Evolutionary conservation across 352 stramenopile genomes (phyloP).

Genomic region (Globisporangium rhizosaccharum): DNA sequence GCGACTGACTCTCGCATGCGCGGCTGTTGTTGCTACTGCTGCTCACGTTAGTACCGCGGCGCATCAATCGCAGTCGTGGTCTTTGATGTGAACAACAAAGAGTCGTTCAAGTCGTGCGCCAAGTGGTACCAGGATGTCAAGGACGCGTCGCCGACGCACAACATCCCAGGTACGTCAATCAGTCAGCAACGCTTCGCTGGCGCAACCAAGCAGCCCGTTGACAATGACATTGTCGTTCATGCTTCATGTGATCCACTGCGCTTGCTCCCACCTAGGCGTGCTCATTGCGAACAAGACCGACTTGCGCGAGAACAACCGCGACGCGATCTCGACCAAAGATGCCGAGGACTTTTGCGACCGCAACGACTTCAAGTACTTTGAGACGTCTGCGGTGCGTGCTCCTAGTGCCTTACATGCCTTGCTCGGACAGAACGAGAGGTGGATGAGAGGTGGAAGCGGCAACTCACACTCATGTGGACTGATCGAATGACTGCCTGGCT

Average conservation of each 20-base stretch:
- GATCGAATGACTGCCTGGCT: background rate
- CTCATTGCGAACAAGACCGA: conserved; percentile 80
- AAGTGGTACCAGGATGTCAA: conserved; percentile 84
- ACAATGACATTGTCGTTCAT: background rate
- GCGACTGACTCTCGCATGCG: background rate
- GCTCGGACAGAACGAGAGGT: background rate
- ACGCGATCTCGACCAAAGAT: conserved; percentile 67
- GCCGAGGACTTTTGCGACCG: conserved; percentile 61
- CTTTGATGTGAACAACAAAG: conserved; percentile 85
- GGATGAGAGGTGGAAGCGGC: background rate
- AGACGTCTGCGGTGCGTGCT: conserved; percentile 56
- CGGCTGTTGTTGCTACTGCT: background rate
- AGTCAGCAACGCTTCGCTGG: background rate
- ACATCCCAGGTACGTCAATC: conserved; percentile 42
- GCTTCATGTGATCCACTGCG: background rate
- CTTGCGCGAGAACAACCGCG: conserved; percentile 68
- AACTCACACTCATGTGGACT: no score
- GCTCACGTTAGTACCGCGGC: conserved; percentile 52
- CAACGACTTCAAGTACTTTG: conserved; percentile 81
- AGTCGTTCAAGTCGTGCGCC: conserved; percentile 79
- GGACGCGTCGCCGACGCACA: conserved; percentile 66
- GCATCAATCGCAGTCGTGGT: conserved; percentile 72
- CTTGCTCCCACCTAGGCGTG: conserved; percentile 26
- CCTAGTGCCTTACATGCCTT: no score
- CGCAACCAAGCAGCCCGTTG: background rate